Evolutionary conservation across 345 rosid species (phyloP).

Genomic region (Rhodamnia argentea): DNA sequence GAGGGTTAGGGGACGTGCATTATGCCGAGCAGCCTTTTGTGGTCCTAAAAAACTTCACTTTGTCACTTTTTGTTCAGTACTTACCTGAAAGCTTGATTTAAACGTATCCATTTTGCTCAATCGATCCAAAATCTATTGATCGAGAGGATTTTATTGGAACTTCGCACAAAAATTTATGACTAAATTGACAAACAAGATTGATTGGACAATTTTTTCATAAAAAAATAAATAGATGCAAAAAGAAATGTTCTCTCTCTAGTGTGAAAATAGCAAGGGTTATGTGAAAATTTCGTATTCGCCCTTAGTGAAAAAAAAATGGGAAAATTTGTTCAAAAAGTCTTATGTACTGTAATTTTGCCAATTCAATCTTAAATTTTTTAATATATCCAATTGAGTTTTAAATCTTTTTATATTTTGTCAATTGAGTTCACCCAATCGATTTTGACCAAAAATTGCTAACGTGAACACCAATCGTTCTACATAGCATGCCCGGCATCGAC

Average conservation of each 20-base stretch:
- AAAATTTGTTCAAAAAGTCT: no score
- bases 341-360: no score
- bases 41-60: neutral
- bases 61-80: neutral
- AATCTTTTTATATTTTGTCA: no score
- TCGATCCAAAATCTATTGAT: neutral
- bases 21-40: neutral
- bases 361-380: no score
- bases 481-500: rapidly evolving
- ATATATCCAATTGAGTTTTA: no score
- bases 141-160: neutral
- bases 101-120: neutral
- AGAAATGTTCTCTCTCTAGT: neutral
- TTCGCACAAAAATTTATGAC: rapidly evolving
- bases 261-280: neutral
- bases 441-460: no score
- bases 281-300: neutral
- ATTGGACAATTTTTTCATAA: neutral
- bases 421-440: no score
- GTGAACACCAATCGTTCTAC: no score
- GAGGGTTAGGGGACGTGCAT: neutral
- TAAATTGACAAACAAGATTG: rapidly evolving
- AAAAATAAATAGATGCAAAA: neutral
- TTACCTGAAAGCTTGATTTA: neutral
- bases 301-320: neutral